phyloP scores from a whole-genome alignment of 2,329 filamentous ascomycete genomes.

The Periconia digitata region DNA sequence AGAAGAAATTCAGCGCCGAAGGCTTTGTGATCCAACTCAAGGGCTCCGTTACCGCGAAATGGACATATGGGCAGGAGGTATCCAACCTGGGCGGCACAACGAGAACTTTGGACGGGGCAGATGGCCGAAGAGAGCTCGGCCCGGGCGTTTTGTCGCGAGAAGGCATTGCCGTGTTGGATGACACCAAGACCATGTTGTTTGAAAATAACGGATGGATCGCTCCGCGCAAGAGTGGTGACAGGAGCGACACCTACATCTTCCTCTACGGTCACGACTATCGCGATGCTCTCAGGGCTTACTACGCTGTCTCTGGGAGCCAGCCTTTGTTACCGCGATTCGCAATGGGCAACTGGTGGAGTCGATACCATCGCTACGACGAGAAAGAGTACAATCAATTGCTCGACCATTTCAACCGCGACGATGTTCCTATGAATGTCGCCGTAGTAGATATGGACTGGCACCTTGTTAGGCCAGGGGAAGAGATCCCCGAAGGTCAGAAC shows the following conservation, averaged over 20 bases:
- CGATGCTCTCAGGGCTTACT: constrained; percentile 57
- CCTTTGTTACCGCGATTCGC: constrained; percentile 60
- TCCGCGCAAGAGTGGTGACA: constrained; percentile 48
- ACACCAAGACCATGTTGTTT: constrained; percentile 60
- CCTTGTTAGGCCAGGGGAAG: constrained; percentile 46
- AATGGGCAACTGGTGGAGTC: constrained; percentile 67
- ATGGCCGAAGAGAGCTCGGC: constrained; percentile 55
- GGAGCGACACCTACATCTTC: constrained; percentile 63
- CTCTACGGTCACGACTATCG: constrained; percentile 60
- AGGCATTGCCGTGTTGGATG: constrained; percentile 58
- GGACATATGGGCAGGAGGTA: constrained; percentile 54
- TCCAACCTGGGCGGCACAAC: constrained; percentile 52
- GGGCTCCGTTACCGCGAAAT: constrained; percentile 47
- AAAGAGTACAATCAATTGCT: constrained; percentile 61
- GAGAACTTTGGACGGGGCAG: constrained; percentile 56
- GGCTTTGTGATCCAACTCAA: constrained; percentile 53
- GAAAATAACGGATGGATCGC: constrained; percentile 56
- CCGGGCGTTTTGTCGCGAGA: constrained; percentile 54
- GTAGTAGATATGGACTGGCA: constrained; percentile 72
- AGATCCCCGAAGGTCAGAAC: constrained; percentile 36
- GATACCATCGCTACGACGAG: constrained; percentile 61
- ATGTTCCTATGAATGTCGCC: constrained; percentile 60
- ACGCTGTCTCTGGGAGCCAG: constrained; percentile 58
- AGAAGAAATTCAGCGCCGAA: constrained; percentile 55
- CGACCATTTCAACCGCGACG: constrained; percentile 55